A percentile compares a stretch with the other conserved stretches of the same genome.
These are phyloP conservation scores for Plasmodium blacklocki DNA, from an alignment of 169 alveolate genomes.

Conservation along the genomic window DNA sequence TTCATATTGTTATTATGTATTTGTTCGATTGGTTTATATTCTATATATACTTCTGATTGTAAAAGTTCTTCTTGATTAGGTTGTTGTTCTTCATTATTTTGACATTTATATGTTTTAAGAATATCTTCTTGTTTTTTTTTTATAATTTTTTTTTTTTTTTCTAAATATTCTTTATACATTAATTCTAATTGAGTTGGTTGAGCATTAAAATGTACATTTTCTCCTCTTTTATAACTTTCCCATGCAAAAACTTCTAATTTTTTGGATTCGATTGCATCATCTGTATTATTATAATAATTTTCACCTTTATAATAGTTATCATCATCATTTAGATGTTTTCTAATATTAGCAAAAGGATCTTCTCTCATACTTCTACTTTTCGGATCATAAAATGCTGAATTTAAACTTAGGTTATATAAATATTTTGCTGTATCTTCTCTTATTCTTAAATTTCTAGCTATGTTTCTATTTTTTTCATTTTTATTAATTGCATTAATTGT, in stretches of 20 bases:
- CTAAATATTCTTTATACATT: constrained; percentile 81
- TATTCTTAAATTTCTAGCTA: constrained; percentile 94
- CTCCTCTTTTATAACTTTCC: constrained; percentile 91
- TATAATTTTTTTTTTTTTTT: constrained; percentile 77
- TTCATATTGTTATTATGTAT: constrained; percentile 2
- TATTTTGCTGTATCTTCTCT: constrained; percentile 98
- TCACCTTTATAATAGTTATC: constrained; percentile 91
- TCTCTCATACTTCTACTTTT: constrained; percentile 97
- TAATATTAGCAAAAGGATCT: constrained; percentile 87
- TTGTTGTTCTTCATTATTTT: constrained; percentile 15
- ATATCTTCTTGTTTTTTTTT: constrained; percentile 77
- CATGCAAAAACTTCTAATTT: constrained; percentile 90
- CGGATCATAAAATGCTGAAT: constrained; percentile 97
- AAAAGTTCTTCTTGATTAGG: constrained; percentile 30
- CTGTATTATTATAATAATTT: constrained; percentile 87
- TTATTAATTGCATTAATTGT: constrained; percentile 81
- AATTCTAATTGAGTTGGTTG: constrained; percentile 89
- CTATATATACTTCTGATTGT: constrained; percentile 69
- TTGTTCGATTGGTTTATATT: constrained; percentile 58
- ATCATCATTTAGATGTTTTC: constrained; percentile 72
- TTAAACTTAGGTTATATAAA: constrained; percentile 93
- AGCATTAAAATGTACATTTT: constrained; percentile 87
- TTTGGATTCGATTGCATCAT: constrained; percentile 86
- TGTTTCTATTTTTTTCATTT: constrained; percentile 88
- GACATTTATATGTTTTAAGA: constrained; percentile 78